A percentile compares a stretch with the other conserved stretches of the same genome.
Evolutionary conservation across 2,329 filamentous ascomycete genomes (phyloP).

Genomic region (Dactylellina leptospora): DNA sequence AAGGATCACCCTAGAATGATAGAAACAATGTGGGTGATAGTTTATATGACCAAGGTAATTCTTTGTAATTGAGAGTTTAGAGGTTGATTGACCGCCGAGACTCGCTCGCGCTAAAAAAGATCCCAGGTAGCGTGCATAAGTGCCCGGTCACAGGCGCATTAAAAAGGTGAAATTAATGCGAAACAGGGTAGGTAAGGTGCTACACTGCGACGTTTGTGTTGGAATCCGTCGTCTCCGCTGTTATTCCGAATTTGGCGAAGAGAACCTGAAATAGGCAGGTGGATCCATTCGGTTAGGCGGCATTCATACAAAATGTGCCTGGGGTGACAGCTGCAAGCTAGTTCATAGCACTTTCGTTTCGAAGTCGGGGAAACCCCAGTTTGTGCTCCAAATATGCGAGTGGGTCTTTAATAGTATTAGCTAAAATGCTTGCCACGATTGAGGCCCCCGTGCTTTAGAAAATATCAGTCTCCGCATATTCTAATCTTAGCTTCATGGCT

Average conservation of each 20-base stretch:
- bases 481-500: too few relatives aligned
- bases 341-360: background rate
- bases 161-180: constrained; percentile 42
- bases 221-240: constrained; percentile 35
- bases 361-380: too few relatives aligned
- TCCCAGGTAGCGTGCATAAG: constrained; percentile 35
- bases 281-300: constrained; percentile 38
- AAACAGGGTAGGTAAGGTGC: constrained; percentile 43
- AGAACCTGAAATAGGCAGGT: constrained; percentile 10
- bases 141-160: constrained; percentile 43
- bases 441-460: background rate
- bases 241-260: constrained; percentile 15
- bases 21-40: constrained; percentile 1
- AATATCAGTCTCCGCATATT: too few relatives aligned
- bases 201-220: constrained; percentile 37
- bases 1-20: constrained; percentile 9
- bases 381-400: background rate
- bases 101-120: background rate
- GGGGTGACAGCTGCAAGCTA: constrained; percentile 3
- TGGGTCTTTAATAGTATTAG: background rate
- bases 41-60: background rate
- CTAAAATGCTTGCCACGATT: background rate
- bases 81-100: background rate
- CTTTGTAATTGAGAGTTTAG: background rate
- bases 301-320: background rate